Evolutionary conservation across 495 filamentous ascomycete genomes (phyloP), one percentile per base, ranked within the genome.

Genomic region (Neurospora africana): DNA sequence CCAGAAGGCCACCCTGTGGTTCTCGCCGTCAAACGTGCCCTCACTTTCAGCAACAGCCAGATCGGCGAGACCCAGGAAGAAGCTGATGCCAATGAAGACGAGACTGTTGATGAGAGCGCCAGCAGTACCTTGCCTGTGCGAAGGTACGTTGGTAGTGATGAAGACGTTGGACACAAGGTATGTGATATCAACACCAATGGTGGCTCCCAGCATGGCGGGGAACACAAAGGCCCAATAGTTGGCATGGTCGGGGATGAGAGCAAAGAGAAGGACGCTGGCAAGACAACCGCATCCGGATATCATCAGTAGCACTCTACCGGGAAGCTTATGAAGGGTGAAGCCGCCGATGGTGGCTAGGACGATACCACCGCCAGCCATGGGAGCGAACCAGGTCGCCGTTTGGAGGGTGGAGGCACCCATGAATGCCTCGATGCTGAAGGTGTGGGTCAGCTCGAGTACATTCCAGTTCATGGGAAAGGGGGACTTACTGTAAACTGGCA

Each of bases 131-230:
- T 97, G 93, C 47, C 87, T 85, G 10, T 86, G 83, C 44, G 86
- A 84, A 0, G 92, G 90, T 75, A 95, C 83, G 6, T 86, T 87
- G 1, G 91, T 92, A 0, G 91, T 94, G 78, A 95, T 91, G 78
- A 95, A 96, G 67, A 97, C 89, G 76, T 93, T 95, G 43, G 91
- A 87, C 9, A 97, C 84, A 75, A 92, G 93, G 84, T 90, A 97
- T 35, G 89, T 91, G 72, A 95, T 89, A 76, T 97, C 93, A 67
- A 96, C 91, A 6, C 91, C 93, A 41, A 94, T 83, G 0, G 93
- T 97, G 4, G 88, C 90, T 74, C 89, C 90, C 33, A 95, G 80
- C 93, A 96, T 97, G 33, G 91, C 83, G 0, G 93, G 92, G 76
- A 96, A 93, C 27, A 95, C 85, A 71, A 86, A 94, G 0, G 90